Base-by-base conservation (phyloP, 352 stramenopile species). In the Globisporangium splendens region DNA sequence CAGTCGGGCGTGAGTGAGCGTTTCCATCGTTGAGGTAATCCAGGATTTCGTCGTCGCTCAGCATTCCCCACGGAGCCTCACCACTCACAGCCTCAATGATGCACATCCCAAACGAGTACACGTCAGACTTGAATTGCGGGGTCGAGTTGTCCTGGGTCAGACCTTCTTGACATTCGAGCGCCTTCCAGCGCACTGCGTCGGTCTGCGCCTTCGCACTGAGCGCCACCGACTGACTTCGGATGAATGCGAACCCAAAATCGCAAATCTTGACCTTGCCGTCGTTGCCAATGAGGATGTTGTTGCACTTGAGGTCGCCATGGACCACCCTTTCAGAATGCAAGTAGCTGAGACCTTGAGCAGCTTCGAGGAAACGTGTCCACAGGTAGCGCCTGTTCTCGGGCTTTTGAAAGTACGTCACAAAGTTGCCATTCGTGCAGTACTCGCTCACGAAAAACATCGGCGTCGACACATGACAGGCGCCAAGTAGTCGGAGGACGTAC, bases 251-350 rank as follows among this genome's bases (percentile, higher is more conserved):
- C 10, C 82, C 80, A 69, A 92, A 93, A 61, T 93, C 83, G 1
- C 76, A 72, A n/a, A 96, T 70, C 50, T 93, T 92, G 24, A 84
- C 77, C 2, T 79, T 62, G 5, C 77, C 69, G 21, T 81, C 62
- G 7, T 56, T 53, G 28, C 64, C 68, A 1, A 94, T 59, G 13
- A 94, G 61, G 24, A 94, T 70, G 47, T 95, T 89, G 44, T 80
- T 65, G 2, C 62, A 74, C 52, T 86, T 87, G 21, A 90, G 28
- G 35, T 90, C 80, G 18, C 75, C 56, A 38, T 90, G 80, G 0
- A 87, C 65, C 18, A 83, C 50, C 10, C 60, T 56, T 8, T 61
- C 14, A 2, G 58, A 42, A 22, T 83, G 76, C 11, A 88, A 50
- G 72, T 96, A 97, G 28, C 78, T 77, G 11, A 98, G 68, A 0